Evolutionary conservation across 768 basidiomycete species (phyloP).

Genomic region (Epithele typhae): DNA sequence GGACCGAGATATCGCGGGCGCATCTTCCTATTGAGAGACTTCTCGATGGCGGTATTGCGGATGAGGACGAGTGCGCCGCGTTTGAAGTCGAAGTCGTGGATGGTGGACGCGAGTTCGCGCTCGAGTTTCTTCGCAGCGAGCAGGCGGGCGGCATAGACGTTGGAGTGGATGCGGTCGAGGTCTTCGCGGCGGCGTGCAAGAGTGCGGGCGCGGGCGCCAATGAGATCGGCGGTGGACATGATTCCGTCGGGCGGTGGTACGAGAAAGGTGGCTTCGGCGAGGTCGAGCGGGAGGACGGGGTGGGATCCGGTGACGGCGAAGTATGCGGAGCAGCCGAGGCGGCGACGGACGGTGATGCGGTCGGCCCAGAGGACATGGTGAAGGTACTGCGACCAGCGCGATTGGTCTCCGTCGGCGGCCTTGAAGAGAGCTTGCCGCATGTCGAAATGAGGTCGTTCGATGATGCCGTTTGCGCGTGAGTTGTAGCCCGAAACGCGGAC

Average conservation of each 20-base stretch:
- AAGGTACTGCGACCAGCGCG: conserved; percentile 16
- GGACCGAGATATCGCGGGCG: conserved; percentile 24
- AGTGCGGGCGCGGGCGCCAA: conserved; percentile 7
- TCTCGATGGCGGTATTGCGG: conserved; percentile 24
- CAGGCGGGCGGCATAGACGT: conserved; percentile 1
- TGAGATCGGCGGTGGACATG: conserved; percentile 13
- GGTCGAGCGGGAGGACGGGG: conserved; percentile 20
- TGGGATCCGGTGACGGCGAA: conserved; percentile 15
- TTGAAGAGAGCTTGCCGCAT: conserved; percentile 18
- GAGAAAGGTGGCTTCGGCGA: conserved; percentile 17
- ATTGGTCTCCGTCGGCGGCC: conserved; percentile 10
- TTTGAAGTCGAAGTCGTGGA: conserved; percentile 24
- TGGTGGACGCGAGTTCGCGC: conserved; percentile 7
- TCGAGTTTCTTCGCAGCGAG: conserved; percentile 10
- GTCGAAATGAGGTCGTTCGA: conserved; percentile 17
- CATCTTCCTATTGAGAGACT: conserved; percentile 21
- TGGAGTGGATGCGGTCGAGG: conserved; percentile 5
- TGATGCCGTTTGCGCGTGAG: conserved; percentile 13
- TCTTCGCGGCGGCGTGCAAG: conserved; percentile 13
- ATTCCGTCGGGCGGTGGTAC: conserved; percentile 4
- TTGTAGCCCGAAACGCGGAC: conserved; percentile 21
- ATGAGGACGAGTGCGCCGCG: conserved; percentile 27
- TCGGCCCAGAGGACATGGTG: conserved; percentile 35
- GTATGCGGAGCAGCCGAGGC: conserved; percentile 29
- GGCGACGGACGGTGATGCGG: conserved; percentile 23